Evolutionary conservation across 495 filamentous ascomycete genomes (phyloP).

Genomic region (Daldinia childiae): DNA sequence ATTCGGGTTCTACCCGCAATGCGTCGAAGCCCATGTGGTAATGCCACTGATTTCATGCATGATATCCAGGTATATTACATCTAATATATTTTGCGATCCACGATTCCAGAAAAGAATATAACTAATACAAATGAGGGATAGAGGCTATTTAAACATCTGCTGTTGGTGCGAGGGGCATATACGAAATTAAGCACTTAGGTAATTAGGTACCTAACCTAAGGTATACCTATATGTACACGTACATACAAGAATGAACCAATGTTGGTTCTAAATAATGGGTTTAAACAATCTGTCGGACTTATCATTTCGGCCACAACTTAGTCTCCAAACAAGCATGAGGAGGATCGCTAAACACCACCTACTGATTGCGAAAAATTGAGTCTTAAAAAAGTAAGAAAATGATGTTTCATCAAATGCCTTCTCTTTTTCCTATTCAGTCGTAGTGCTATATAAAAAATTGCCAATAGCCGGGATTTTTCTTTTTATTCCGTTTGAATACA

Average conservation of each 20-base stretch:
- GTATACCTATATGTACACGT: background rate
- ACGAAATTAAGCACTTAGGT: constrained; percentile 8
- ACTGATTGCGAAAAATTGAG: background rate
- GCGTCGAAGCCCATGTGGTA: background rate
- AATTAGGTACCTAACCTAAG: background rate
- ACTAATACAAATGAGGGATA: constrained; percentile 5
- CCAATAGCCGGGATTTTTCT: background rate
- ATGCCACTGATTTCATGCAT: constrained; percentile 5
- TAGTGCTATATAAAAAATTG: background rate
- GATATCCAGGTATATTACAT: background rate
- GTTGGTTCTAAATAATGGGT: background rate
- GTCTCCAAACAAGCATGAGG: background rate
- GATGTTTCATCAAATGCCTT: constrained; percentile 12
- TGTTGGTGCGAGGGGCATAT: background rate
- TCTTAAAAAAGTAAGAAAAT: constrained; percentile 17
- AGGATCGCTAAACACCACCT: background rate
- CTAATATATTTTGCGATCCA: constrained; percentile 1
- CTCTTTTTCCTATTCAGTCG: constrained; percentile 1
- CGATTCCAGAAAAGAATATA: background rate
- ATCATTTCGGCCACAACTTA: too few species aligned
- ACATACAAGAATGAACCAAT: background rate
- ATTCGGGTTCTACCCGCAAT: background rate
- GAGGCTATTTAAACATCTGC: background rate
- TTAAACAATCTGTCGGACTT: background rate
- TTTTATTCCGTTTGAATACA: background rate